A percentile compares a stretch with the other conserved stretches of the same genome.
phyloP scores from a whole-genome alignment of 345 rosid species.

The Adansonia digitata region DNA sequence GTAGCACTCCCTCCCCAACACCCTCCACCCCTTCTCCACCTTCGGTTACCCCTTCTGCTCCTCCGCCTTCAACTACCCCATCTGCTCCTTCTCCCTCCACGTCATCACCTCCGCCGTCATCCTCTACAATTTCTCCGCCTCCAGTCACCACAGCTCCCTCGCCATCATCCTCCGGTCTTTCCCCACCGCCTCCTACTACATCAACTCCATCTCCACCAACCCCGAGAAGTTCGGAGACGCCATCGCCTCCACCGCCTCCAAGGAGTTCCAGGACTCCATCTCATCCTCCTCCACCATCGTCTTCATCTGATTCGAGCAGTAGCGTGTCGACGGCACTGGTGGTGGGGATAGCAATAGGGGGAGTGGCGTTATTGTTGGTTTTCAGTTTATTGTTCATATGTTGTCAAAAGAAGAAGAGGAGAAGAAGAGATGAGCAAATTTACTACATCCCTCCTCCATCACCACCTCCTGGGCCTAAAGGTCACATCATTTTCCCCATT shows the following conservation, averaged over 20 bases:
- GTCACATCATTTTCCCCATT: conserved; percentile 17
- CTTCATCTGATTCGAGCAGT: conserved; percentile 12
- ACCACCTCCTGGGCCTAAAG: conserved; percentile 26
- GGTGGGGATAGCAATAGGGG: conserved; percentile 62
- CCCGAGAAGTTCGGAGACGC: conserved; percentile 18
- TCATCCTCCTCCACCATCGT: conserved; percentile 26
- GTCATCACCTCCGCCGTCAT: neutral
- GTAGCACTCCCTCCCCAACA: neutral
- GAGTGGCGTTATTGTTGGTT: conserved; percentile 40
- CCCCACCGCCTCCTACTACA: conserved; percentile 42
- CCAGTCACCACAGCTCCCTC: conserved; percentile 28
- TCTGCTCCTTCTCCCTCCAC: conserved; percentile 30
- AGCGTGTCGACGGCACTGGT: conserved; percentile 50
- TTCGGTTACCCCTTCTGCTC: conserved; percentile 23
- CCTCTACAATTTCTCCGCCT: conserved; percentile 21
- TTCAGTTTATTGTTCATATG: conserved; percentile 46
- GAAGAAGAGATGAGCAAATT: conserved; percentile 15
- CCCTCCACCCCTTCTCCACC: conserved; percentile 31
- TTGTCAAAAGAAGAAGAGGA: conserved; percentile 46
- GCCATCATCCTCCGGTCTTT: conserved; percentile 13
- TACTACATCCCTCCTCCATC: conserved; percentile 19
- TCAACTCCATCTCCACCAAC: conserved; percentile 30
- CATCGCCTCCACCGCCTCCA: conserved; percentile 25
- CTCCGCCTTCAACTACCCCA: conserved; percentile 13
- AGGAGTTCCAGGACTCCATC: conserved; percentile 20